These are phyloP conservation scores for Boletus rubropictus DNA, from an alignment of 768 basidiomycete species.

Conservation along the genomic window DNA sequence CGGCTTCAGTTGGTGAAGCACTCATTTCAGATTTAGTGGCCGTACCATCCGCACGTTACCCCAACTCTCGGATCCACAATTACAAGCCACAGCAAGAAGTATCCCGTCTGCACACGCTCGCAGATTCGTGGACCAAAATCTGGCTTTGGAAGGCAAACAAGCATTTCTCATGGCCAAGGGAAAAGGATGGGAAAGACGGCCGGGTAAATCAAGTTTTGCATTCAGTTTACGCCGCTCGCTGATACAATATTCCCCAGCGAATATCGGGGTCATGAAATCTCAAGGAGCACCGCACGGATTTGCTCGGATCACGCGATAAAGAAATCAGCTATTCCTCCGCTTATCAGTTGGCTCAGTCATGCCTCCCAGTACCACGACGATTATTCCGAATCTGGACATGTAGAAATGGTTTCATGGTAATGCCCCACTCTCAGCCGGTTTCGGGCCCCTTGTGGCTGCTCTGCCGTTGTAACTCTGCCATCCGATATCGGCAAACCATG, in stretches of 20 bases:
- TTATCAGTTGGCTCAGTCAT: not conserved
- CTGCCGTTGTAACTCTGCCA: constrained; percentile 39
- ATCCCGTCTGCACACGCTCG: constrained; percentile 44
- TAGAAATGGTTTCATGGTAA: not conserved
- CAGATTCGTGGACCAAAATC: constrained; percentile 47
- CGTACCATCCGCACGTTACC: constrained; percentile 49
- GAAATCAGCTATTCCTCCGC: not conserved
- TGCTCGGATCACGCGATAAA: constrained; percentile 13
- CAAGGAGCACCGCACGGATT: constrained; percentile 53
- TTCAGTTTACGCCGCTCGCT: not conserved
- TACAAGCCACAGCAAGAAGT: constrained; percentile 36
- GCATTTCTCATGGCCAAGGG: constrained; percentile 32
- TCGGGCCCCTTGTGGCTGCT: constrained; percentile 7
- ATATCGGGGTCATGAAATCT: constrained; percentile 50
- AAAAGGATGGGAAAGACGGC: constrained; percentile 52
- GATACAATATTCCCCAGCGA: constrained; percentile 32
- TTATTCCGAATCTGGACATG: not conserved
- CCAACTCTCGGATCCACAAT: constrained; percentile 21
- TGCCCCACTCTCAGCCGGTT: constrained; percentile 6
- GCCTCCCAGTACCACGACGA: not conserved
- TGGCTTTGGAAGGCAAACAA: constrained; percentile 41
- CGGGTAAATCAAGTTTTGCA: constrained; percentile 39
- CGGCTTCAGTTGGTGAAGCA: not conserved
- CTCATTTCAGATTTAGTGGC: constrained; percentile 36
- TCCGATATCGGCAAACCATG: constrained; percentile 52